Percentiles rank a stretch among this genome's conserved stretches.
Conservation (phyloP, 73 alveolate genomes). For the Breviolum minutum region DNA sequence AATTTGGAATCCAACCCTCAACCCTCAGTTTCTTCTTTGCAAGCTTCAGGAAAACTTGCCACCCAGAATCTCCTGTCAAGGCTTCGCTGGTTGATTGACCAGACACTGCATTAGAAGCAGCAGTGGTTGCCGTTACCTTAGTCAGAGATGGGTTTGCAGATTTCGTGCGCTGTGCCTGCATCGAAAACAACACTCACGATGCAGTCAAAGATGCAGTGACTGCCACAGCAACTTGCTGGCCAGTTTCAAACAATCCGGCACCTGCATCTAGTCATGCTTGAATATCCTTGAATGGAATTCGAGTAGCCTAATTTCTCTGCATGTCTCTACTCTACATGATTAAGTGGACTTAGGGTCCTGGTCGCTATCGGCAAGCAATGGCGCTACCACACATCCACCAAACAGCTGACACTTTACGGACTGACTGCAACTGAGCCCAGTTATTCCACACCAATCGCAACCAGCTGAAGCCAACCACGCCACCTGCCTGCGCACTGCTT, state of each 20-base stretch:
- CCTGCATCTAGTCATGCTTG: not conserved
- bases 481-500: constrained; percentile 68
- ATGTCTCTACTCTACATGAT: too few relatives aligned
- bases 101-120: constrained; percentile 39
- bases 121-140: constrained; percentile 69
- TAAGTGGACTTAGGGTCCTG: too few relatives aligned
- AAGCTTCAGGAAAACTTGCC: not conserved
- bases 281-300: not conserved
- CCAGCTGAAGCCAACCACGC: not conserved
- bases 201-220: constrained; percentile 37
- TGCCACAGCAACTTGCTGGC: constrained; percentile 65
- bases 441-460: not conserved
- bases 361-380: too few relatives aligned
- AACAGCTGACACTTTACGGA: not conserved
- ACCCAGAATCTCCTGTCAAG: constrained; percentile 39
- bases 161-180: not conserved
- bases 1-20: not conserved
- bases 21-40: not conserved
- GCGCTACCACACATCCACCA: not conserved
- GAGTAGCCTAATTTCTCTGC: too few relatives aligned
- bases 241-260: constrained; percentile 77
- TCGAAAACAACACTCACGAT: not conserved
- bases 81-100: constrained; percentile 83
- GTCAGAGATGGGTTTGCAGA: not conserved
- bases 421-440: not conserved